A percentile compares a stretch with the other conserved stretches of the same genome.
phyloP scores from a whole-genome alignment of 1,139 yeast species.

The Starmera stellimalicola region DNA sequence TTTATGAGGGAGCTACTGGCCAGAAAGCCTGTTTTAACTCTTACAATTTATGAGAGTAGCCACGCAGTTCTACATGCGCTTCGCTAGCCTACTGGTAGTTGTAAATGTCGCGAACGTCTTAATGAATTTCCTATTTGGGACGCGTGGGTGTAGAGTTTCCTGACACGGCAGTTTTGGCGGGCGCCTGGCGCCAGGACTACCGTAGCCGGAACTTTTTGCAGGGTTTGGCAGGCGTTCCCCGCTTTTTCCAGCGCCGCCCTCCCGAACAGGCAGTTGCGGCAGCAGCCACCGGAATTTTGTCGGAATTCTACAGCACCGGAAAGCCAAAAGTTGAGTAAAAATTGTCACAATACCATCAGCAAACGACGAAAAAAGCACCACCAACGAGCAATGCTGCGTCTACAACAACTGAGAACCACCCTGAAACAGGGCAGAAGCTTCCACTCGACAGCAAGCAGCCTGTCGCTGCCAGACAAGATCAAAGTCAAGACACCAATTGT shows the following conservation, averaged over 20 bases:
- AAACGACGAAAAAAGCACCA: not conserved
- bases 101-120: too few relatives aligned
- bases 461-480: constrained; percentile 38
- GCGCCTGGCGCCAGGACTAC: not conserved
- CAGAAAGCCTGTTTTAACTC: too few relatives aligned
- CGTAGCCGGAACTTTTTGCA: not conserved
- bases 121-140: too few relatives aligned
- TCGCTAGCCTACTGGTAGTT: too few relatives aligned
- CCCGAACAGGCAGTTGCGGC: not conserved
- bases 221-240: too few relatives aligned
- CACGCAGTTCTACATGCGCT: too few relatives aligned
- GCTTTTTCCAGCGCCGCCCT: too few relatives aligned
- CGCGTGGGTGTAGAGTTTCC: too few relatives aligned
- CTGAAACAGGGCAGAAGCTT: constrained; percentile 6
- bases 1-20: too few relatives aligned
- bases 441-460: constrained; percentile 5
- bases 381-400: constrained; percentile 12
- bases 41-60: too few relatives aligned
- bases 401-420: constrained; percentile 13
- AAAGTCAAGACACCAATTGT: constrained; percentile 83
- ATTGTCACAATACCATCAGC: not conserved
- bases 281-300: not conserved
- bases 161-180: too few relatives aligned
- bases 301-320: not conserved
- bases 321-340: not conserved